Evolutionary conservation across 2,329 filamentous ascomycete genomes (phyloP), one percentile per base, ranked within the genome.

Genomic region (Colletotrichum higginsianum): DNA sequence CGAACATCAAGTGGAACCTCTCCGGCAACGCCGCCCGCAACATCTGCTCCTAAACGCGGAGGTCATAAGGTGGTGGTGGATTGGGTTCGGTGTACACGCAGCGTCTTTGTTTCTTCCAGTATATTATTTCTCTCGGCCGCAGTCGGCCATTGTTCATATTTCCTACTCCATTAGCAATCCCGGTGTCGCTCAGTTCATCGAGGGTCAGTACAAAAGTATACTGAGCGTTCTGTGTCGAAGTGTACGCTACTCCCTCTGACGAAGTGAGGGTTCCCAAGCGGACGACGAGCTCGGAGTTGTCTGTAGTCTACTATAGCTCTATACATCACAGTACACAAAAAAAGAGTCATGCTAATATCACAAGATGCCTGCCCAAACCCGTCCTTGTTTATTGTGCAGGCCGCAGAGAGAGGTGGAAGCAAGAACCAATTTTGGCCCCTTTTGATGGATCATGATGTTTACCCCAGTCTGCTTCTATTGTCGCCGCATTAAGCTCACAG

Each of bases 1-100:
- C 84, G 3, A 89, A 90, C 63, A 86, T 83, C 18, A 86, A 77
- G 64, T 88, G 86, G 84, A 82, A 75, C 1, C 79, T 89, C 18
- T 80, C 83, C 3, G 87, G 87, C 0, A 84, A 84, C 61, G 87
- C 81, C 0, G 74, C 72, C 4, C 76, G 80, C 75, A 79, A 79
- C 61, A 76, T 87, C 44, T 88, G 86, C 75, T 38, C 35, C 35
- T 86, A 77, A 42, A 23, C 30, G 61, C 18, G 35, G 12, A 16
- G 21, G 5, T 11, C 15, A 26, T 30, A 21, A 8, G 4, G 4
- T 2, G 16, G 47, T 23, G 35, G n/a, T 26, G 44, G 13, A 40
- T 8, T 8, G 30, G 9, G 18, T 5, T 16, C 16, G 35, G 23
- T 40, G 1, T 55, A 16, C n/a, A 38, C 18, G 40, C 15, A 26